Percentiles rank a stretch among this genome's conserved stretches.
These are phyloP conservation scores for Xanthoconium purpureum DNA, from an alignment of 768 basidiomycete genomes.

Conservation along the genomic window DNA sequence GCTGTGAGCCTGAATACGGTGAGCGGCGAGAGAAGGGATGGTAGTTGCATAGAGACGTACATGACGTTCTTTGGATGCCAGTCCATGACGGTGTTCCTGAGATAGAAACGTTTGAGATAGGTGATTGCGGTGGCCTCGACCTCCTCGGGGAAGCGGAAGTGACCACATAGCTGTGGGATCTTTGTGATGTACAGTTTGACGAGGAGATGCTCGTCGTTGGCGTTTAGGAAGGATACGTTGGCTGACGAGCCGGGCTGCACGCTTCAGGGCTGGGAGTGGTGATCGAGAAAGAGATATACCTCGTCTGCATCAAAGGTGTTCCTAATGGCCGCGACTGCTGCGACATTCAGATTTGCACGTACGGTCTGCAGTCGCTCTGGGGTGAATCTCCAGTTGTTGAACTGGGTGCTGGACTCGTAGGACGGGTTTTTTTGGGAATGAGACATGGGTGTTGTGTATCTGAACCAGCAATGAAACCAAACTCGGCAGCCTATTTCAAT, in stretches of 20 bases:
- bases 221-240: slow-evolving; percentile 63
- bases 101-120: slow-evolving; percentile 95
- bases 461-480: neutral
- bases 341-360: slow-evolving; percentile 66
- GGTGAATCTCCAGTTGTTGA: slow-evolving; percentile 87
- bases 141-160: slow-evolving; percentile 86
- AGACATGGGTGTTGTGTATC: neutral
- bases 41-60: slow-evolving; percentile 44
- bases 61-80: slow-evolving; percentile 99
- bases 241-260: slow-evolving; percentile 69
- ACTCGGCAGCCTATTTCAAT: neutral
- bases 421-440: slow-evolving; percentile 37
- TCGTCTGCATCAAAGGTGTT: slow-evolving; percentile 75
- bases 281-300: slow-evolving; percentile 38
- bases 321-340: slow-evolving; percentile 74
- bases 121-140: slow-evolving; percentile 90
- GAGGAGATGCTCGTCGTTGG: slow-evolving; percentile 83
- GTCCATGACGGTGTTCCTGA: slow-evolving; percentile 98
- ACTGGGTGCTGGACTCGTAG: slow-evolving; percentile 80
- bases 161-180: slow-evolving; percentile 78
- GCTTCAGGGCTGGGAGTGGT: slow-evolving; percentile 2
- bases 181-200: slow-evolving; percentile 88
- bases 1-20: slow-evolving; percentile 74
- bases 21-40: neutral
- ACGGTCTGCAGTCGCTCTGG: slow-evolving; percentile 56